A percentile compares a stretch with the other conserved stretches of the same genome.
Conservation (phyloP, 2,329 filamentous ascomycete genomes). For the Hymenoscyphus linearis region DNA sequence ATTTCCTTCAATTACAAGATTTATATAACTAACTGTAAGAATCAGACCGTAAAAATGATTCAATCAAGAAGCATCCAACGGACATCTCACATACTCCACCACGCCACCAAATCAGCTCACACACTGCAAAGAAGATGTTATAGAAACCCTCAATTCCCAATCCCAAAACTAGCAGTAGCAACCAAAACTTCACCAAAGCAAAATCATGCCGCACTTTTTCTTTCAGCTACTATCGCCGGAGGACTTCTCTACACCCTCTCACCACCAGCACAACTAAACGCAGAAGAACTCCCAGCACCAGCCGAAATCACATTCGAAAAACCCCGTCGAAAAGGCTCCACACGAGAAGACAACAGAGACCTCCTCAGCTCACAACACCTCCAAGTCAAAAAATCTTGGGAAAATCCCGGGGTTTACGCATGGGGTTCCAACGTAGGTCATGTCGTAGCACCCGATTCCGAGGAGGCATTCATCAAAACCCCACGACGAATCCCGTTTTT, state of each 20-base stretch:
- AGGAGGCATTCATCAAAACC: constrained; percentile 71
- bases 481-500: constrained; percentile 78
- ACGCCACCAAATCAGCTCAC: constrained; percentile 13
- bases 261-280: constrained; percentile 24
- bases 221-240: constrained; percentile 22
- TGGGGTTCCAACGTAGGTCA: constrained; percentile 86
- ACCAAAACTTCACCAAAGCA: constrained; percentile 9
- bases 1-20: background rate
- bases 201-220: constrained; percentile 17
- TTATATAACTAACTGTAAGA: background rate
- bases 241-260: constrained; percentile 24
- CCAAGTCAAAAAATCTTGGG: constrained; percentile 78
- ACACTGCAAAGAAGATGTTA: constrained; percentile 21
- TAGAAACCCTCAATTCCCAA: constrained; percentile 13
- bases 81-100: constrained; percentile 13
- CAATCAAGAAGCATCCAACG: constrained; percentile 16
- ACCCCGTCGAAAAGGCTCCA: constrained; percentile 49
- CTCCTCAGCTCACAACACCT: constrained; percentile 79
- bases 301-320: constrained; percentile 65
- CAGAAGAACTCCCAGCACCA: constrained; percentile 27
- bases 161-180: constrained; percentile 11
- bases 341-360: constrained; percentile 68
- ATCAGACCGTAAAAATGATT: constrained; percentile 18
- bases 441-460: constrained; percentile 80
- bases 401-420: constrained; percentile 81